phyloP scores from a whole-genome alignment of 2,329 filamentous ascomycete genomes.

The Tympanopsis confertula region DNA sequence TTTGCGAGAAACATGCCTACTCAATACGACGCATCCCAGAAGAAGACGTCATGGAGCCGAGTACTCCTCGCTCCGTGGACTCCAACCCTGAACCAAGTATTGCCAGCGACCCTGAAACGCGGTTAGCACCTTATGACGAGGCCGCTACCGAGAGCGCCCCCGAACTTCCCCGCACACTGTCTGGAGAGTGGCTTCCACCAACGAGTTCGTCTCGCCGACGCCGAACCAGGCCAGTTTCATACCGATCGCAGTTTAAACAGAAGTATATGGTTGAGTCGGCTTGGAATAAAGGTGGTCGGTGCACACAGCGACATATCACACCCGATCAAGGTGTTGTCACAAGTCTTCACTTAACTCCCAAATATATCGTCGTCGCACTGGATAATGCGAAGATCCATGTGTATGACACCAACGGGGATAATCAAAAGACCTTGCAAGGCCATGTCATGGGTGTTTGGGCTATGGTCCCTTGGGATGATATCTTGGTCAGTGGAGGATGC shows the following conservation, averaged over 20 bases:
- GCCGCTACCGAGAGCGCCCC: too few relatives aligned
- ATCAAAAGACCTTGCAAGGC: constrained; percentile 79
- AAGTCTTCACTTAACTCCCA: constrained; percentile 81
- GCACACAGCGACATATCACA: constrained; percentile 76
- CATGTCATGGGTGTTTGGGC: constrained; percentile 99
- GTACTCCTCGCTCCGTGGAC: not conserved
- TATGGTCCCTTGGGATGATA: constrained; percentile 96
- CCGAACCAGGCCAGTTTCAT: constrained; percentile 63
- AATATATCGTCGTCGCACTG: constrained; percentile 93
- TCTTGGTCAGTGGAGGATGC: constrained; percentile 88
- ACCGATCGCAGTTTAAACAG: constrained; percentile 96
- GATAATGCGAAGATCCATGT: constrained; percentile 99
- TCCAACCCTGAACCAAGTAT: constrained; percentile 12
- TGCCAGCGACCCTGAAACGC: constrained; percentile 41
- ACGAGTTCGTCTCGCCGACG: constrained; percentile 34
- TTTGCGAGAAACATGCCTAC: constrained; percentile 94
- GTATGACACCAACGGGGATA: constrained; percentile 81
- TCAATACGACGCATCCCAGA: not conserved
- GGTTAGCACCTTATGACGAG: too few relatives aligned
- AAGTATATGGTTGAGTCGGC: constrained; percentile 93
- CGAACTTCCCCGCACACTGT: constrained; percentile 19
- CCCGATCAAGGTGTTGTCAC: constrained; percentile 96
- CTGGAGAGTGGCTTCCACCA: constrained; percentile 22
- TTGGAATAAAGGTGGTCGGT: constrained; percentile 83
- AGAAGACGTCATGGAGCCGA: not conserved